Evolutionary conservation across 371 early-diverging fungal species (phyloP).

Genomic region (Cokeromyces recurvatus): DNA sequence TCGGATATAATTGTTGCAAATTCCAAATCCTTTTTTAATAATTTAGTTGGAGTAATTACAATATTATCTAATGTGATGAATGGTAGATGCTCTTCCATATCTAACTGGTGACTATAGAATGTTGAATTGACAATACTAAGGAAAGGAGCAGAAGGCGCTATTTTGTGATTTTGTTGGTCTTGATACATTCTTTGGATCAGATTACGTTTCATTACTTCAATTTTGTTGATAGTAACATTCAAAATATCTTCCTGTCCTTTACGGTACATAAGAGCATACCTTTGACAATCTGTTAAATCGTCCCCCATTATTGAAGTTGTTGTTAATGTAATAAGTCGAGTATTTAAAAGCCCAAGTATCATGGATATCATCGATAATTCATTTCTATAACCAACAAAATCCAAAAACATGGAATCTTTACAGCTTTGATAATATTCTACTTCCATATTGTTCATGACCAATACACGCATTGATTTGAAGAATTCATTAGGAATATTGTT

Average conservation of each 20-base stretch:
- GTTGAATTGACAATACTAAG: constrained; percentile 27
- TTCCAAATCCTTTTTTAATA: constrained; percentile 17
- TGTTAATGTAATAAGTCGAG: constrained; percentile 22
- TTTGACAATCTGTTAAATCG: constrained; percentile 27
- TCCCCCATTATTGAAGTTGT: constrained; percentile 8
- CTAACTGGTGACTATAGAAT: too few relatives aligned
- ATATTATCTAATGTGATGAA: constrained; percentile 17
- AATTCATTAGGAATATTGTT: constrained; percentile 38
- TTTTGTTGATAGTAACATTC: constrained; percentile 13
- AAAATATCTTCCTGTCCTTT: constrained; percentile 31
- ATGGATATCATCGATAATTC: constrained; percentile 49
- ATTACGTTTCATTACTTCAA: constrained; percentile 17
- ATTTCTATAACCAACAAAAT: constrained; percentile 47
- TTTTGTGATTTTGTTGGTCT: constrained; percentile 10
- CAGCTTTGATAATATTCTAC: constrained; percentile 18
- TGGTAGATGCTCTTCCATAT: too few relatives aligned
- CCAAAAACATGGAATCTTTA: constrained; percentile 15
- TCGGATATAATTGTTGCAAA: constrained; percentile 20
- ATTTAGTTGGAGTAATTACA: constrained; percentile 22
- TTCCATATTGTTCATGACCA: constrained; percentile 59
- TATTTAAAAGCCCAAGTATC: constrained; percentile 24
- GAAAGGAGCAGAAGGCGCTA: constrained; percentile 27
- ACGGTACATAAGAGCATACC: constrained; percentile 47
- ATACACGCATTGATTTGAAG: constrained; percentile 52
- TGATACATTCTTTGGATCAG: constrained; percentile 23